phyloP scores from a whole-genome alignment of 306 rosid species.

The Cyclanthera cordifolia region DNA sequence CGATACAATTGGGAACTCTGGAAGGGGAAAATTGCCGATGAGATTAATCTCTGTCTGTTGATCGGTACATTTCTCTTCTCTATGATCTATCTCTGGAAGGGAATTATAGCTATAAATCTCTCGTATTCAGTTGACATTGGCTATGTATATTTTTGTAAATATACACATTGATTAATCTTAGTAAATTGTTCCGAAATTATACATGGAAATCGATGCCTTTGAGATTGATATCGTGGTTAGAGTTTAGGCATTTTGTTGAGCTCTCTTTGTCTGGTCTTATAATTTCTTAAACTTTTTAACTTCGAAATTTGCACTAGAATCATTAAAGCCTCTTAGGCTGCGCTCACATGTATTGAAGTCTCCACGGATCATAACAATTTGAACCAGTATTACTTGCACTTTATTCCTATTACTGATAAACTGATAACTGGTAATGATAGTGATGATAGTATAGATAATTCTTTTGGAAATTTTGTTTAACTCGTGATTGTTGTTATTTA shows the following conservation, averaged over 20 bases:
- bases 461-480: no score
- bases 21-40: constrained; percentile 51
- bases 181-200: not conserved
- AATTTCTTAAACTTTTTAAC: not conserved
- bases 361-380: no score
- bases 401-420: no score
- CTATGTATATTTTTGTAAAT: constrained; percentile 6
- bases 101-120: not conserved
- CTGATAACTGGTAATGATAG: no score
- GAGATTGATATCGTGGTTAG: not conserved
- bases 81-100: not conserved
- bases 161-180: not conserved
- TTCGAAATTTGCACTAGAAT: no score
- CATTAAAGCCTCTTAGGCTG: no score
- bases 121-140: not conserved
- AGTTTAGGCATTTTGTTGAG: not conserved
- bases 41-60: constrained; percentile 51
- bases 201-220: not conserved
- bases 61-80: constrained; percentile 6
- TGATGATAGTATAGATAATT: no score
- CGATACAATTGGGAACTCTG: constrained; percentile 47
- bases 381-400: no score
- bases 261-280: not conserved
- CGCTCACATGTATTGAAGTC: no score
- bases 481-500: no score